These are phyloP conservation scores for Teunomyces cretensis DNA, from an alignment of 805 yeast genomes.

Conservation along the genomic window DNA sequence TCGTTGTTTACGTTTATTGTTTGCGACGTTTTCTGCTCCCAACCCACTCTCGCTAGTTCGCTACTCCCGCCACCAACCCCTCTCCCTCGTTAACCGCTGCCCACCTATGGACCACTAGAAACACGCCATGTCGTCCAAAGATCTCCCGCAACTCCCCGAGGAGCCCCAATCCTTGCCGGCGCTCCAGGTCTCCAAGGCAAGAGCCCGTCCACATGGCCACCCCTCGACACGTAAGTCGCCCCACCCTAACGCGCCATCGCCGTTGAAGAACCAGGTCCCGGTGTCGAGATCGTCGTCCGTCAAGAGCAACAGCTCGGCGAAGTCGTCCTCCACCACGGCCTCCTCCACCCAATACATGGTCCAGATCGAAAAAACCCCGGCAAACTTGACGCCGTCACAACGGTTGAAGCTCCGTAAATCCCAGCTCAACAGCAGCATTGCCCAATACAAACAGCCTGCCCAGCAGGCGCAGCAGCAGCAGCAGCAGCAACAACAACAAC, in stretches of 20 bases:
- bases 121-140: slow-evolving; percentile 2
- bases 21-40: too few relatives aligned
- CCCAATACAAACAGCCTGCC: slow-evolving; percentile 14
- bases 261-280: slow-evolving; percentile 15
- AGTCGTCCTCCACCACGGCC: slow-evolving; percentile 1
- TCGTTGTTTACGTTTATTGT: too few relatives aligned
- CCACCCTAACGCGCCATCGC: slow-evolving; percentile 11
- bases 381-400: slow-evolving; percentile 29
- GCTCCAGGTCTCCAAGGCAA: not conserved
- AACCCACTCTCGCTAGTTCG: not conserved
- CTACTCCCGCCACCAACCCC: not conserved
- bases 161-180: not conserved
- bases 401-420: slow-evolving; percentile 25
- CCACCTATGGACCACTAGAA: not conserved
- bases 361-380: slow-evolving; percentile 23
- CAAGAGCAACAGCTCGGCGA: slow-evolving; percentile 11
- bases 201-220: too few relatives aligned
- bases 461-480: slow-evolving; percentile 1
- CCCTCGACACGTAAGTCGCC: not conserved
- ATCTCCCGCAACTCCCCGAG: slow-evolving; percentile 4
- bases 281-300: slow-evolving; percentile 18
- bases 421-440: slow-evolving; percentile 23
- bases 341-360: slow-evolving; percentile 16
- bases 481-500: not conserved
- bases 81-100: not conserved